These are phyloP conservation scores for Yamadazyma akitaensis DNA, from an alignment of 805 yeast species.

Conservation along the genomic window DNA sequence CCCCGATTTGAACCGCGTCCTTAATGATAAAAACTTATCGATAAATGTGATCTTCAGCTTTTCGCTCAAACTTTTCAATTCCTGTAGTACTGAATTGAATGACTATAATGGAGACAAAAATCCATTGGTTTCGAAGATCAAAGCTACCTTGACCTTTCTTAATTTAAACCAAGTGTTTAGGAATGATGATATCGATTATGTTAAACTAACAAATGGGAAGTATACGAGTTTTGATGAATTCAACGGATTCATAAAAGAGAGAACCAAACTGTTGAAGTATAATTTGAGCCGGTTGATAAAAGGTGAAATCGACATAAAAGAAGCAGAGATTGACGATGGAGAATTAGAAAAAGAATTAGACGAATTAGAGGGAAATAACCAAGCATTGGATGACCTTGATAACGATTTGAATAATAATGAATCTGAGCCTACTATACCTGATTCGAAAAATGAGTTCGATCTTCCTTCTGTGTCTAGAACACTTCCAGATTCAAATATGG, in stretches of 20 bases:
- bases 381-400: not conserved
- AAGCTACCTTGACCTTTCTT: conserved; percentile 36
- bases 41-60: conserved; percentile 28
- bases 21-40: conserved; percentile 55
- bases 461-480: conserved; percentile 6
- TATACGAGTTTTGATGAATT: conserved; percentile 23
- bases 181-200: conserved; percentile 28
- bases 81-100: conserved; percentile 25
- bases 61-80: conserved; percentile 34
- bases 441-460: not conserved
- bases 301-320: conserved; percentile 28
- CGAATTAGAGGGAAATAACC: not conserved
- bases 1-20: conserved; percentile 43
- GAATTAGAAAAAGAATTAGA: conserved; percentile 27
- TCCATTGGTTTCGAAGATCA: conserved; percentile 29
- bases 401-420: not conserved
- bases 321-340: conserved; percentile 14
- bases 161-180: conserved; percentile 25
- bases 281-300: conserved; percentile 38
- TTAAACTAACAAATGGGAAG: conserved; percentile 34
- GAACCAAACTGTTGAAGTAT: conserved; percentile 34
- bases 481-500: not conserved
- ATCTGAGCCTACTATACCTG: not conserved
- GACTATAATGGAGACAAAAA: conserved; percentile 24
- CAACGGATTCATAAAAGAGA: conserved; percentile 25